phyloP scores from a whole-genome alignment of 164 flowering plant genomes.

The Brasenia schreberi region DNA sequence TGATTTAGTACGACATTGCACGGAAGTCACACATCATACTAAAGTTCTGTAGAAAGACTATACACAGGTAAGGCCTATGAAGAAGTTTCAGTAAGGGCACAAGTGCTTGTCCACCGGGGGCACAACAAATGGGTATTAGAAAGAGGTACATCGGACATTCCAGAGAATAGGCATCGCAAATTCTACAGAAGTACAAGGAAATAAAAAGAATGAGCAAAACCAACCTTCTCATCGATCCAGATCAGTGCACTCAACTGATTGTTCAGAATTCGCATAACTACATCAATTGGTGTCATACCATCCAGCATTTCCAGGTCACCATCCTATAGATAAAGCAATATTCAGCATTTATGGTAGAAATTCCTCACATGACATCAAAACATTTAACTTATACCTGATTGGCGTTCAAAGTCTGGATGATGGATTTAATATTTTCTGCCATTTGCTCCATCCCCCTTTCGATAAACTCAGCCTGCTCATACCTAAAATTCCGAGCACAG shows the following conservation, averaged over 20 bases:
- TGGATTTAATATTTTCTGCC: constrained; percentile 83
- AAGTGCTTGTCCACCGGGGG: no score
- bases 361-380: no score
- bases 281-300: constrained; percentile 77
- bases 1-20: no score
- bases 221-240: constrained; percentile 99
- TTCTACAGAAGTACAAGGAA: background rate
- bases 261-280: constrained; percentile 62
- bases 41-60: no score
- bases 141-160: no score
- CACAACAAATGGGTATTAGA: no score
- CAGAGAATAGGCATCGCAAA: no score
- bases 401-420: constrained; percentile 73
- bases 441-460: constrained; percentile 90
- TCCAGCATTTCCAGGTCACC: constrained; percentile 68
- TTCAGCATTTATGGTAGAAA: no score
- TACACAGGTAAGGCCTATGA: no score
- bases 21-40: no score
- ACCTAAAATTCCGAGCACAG: constrained; percentile 38
- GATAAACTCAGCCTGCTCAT: constrained; percentile 79
- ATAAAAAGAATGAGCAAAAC: constrained; percentile 5
- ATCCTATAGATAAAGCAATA: constrained; percentile 32
- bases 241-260: constrained; percentile 87
- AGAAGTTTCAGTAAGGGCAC: no score
- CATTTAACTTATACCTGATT: constrained; percentile 38